Evolutionary conservation across 2,329 filamentous ascomycete species (phyloP).

Genomic region (Ambrosiella xylebori): DNA sequence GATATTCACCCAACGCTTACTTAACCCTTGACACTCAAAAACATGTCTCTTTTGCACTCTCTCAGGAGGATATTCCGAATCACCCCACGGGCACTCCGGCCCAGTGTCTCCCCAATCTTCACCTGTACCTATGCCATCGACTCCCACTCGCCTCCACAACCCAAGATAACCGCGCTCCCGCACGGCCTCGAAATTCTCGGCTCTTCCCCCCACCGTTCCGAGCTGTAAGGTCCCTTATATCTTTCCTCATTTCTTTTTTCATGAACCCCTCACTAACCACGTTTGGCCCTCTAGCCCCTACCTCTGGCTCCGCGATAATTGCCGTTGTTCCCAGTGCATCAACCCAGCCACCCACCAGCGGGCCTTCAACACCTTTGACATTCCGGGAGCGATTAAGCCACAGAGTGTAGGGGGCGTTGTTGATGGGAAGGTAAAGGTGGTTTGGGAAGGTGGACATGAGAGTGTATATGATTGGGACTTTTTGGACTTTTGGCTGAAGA

Average conservation of each 20-base stretch:
- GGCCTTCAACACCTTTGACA: constrained; percentile 24
- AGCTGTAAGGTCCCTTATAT: constrained; percentile 4
- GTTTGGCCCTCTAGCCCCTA: constrained; percentile 6
- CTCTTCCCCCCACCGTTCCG: neutral
- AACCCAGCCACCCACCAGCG: constrained; percentile 27
- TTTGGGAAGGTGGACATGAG: constrained; percentile 40
- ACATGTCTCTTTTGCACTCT: too few species aligned
- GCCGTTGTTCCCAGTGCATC: constrained; percentile 25
- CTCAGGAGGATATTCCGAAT: too few species aligned
- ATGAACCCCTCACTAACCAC: neutral
- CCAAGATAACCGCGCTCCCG: neutral
- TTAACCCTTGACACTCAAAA: too few species aligned
- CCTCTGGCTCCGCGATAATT: constrained; percentile 21
- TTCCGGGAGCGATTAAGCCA: neutral
- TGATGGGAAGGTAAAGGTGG: neutral
- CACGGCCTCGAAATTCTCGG: neutral
- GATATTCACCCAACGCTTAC: neutral
- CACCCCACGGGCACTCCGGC: too few species aligned
- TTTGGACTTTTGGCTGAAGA: constrained; percentile 30
- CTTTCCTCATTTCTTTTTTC: neutral
- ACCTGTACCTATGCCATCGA: too few species aligned
- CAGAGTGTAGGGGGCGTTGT: neutral
- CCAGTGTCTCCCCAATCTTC: too few species aligned
- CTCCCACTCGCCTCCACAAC: neutral
- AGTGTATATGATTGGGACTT: constrained; percentile 52